Evolutionary conservation across 441 rosid genomes (phyloP).

Genomic region (Corymbia citriodora): DNA sequence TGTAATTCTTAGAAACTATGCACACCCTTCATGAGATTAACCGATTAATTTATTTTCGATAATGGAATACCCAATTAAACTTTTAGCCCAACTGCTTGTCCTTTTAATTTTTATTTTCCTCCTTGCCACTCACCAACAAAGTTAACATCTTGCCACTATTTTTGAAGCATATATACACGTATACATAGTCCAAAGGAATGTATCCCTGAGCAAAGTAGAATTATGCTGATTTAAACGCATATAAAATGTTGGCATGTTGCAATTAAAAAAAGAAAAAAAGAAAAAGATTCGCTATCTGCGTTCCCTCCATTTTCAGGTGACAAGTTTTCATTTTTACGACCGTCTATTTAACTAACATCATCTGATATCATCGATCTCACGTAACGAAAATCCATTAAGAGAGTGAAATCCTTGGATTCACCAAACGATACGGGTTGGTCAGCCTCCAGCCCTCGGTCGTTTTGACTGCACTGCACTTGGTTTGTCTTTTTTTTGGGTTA

Average conservation of each 20-base stretch:
- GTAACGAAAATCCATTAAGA: not conserved
- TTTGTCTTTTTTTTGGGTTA: not conserved
- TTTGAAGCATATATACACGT: no score
- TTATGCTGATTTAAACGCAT: not conserved
- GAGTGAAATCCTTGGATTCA: not conserved
- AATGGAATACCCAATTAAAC: not conserved
- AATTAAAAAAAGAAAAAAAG: not conserved
- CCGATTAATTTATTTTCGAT: not conserved
- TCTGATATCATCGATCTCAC: no score
- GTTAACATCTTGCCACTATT: no score
- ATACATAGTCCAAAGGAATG: no score
- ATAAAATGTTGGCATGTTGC: no score
- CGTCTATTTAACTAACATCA: fast-evolving
- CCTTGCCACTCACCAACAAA: no score
- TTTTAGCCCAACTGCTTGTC: not conserved
- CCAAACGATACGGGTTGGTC: not conserved
- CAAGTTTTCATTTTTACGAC: no score
- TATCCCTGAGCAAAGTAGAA: no score
- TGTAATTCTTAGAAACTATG: not conserved
- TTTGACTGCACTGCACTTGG: not conserved
- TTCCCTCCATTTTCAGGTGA: no score
- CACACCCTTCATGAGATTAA: not conserved
- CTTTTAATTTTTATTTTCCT: no score
- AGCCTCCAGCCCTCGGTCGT: not conserved
- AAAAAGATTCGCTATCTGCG: not conserved